Conservation (phyloP, 495 filamentous ascomycete genomes). For the Podospora didyma region DNA sequence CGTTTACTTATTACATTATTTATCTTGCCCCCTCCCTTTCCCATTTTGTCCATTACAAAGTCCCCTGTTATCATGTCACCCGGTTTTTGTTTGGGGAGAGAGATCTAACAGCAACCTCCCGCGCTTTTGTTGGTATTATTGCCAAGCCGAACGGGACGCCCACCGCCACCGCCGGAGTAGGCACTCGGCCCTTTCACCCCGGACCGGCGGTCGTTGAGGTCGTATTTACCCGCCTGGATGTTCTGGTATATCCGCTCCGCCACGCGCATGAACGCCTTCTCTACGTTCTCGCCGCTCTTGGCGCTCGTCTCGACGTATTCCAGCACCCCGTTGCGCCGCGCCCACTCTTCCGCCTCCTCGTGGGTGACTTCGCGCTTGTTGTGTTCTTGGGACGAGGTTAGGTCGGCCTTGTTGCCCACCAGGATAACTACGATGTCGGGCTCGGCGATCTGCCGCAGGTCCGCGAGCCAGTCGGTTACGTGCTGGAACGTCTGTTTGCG, state of each 20-base stretch:
- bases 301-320: slow-evolving; percentile 94
- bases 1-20: background rate
- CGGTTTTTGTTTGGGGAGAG: no score
- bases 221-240: slow-evolving; percentile 88
- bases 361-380: slow-evolving; percentile 73
- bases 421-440: slow-evolving; percentile 89
- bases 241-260: slow-evolving; percentile 93
- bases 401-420: slow-evolving; percentile 91
- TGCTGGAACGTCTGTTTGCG: slow-evolving; percentile 78
- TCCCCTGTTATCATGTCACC: no score
- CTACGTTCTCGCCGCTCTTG: slow-evolving; percentile 89
- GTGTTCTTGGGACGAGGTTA: slow-evolving; percentile 48
- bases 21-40: background rate
- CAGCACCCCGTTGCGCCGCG: slow-evolving; percentile 71
- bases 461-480: slow-evolving; percentile 85
- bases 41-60: no score
- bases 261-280: slow-evolving; percentile 86
- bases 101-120: slow-evolving; percentile 18
- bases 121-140: slow-evolving; percentile 3
- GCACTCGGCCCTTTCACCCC: slow-evolving; percentile 70
- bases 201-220: slow-evolving; percentile 86
- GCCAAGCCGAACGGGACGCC: background rate
- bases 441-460: slow-evolving; percentile 88
- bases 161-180: slow-evolving; percentile 34
- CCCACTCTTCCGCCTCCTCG: slow-evolving; percentile 86